These are phyloP conservation scores for Sanguinoderma infundibulare DNA, from an alignment of 1,284 basidiomycete species.

Conservation along the genomic window DNA sequence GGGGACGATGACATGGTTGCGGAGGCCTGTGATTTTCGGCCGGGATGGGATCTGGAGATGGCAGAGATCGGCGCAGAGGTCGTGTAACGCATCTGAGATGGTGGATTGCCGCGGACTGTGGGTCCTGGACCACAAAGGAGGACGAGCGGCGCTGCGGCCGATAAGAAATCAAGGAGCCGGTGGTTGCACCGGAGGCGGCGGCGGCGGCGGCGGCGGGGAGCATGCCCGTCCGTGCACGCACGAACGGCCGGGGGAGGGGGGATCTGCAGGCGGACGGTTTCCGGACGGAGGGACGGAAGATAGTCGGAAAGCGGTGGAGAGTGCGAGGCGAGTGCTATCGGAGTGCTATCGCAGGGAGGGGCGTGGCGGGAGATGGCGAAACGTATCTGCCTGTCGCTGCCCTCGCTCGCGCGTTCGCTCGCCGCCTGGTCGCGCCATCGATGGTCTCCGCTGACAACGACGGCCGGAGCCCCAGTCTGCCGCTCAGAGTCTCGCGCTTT, in stretches of 20 bases:
- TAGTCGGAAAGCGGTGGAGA: constrained; percentile 20
- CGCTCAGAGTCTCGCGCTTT: constrained; percentile 9
- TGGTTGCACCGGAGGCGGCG: neutral
- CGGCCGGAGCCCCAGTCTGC: neutral
- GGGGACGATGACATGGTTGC: constrained; percentile 14
- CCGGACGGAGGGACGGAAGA: constrained; percentile 20
- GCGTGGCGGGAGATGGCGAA: constrained; percentile 16
- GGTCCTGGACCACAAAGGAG: constrained; percentile 20
- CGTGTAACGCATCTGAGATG: constrained; percentile 29
- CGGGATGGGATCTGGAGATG: constrained; percentile 21
- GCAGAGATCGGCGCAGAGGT: constrained; percentile 13
- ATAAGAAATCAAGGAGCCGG: constrained; percentile 11
- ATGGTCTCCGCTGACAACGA: constrained; percentile 1
- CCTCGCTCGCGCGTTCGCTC: neutral
- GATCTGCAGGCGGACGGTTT: constrained; percentile 3
- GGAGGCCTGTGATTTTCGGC: constrained; percentile 19
- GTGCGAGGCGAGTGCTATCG: constrained; percentile 12
- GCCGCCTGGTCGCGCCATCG: constrained; percentile 5
- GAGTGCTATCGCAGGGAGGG: constrained; percentile 15
- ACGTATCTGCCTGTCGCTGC: constrained; percentile 19
- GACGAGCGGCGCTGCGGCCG: neutral
- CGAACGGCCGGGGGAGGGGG: too few species aligned
- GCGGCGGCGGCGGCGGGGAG: neutral
- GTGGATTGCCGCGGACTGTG: constrained; percentile 11
- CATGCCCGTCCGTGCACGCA: too few species aligned